Base-by-base conservation (phyloP, 1,284 basidiomycete species). In the Paramarasmius palmivorus region DNA sequence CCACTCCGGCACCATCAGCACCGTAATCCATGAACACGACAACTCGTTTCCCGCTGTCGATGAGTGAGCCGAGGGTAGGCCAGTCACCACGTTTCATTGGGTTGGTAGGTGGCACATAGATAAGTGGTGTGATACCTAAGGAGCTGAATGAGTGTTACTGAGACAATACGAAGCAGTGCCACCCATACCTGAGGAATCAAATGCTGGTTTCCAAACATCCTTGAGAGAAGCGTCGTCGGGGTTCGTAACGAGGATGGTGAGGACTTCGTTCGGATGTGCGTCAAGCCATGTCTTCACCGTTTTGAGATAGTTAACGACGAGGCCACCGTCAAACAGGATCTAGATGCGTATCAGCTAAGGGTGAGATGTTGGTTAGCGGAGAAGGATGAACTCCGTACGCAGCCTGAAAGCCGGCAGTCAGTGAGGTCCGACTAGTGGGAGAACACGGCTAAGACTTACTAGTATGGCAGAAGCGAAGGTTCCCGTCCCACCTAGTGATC, bases 41-140 rank as follows among this genome's bases (percentile, higher is more conserved):
- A 14, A 92, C 76, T 7, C 82, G 76, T 63, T 78, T 89, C 2
- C 84, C 83, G 17, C 70, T 69, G 62, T 83, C 78, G 60, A 93
- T 86, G 64, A 93, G 66, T 14, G 78, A 66, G n/a, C 86, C 83
- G 10, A 92, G 77, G 0, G 88, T 90, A 0, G 90, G 92, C 90
- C 90, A 93, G 40, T 79, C 76, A 42, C 68, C 68, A 49, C 83
- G 74, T 36, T 75, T 71, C 57, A 84, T 71, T 0, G 81, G 77
- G 0, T 81, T 69, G 1, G 73, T 67, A 2, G 79, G 71, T 0
- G 90, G 89, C 1, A 83, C 72, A 66, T 84, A 93, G 3, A 80
- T 75, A 29, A 84, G 65, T 3, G 72, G 64, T 4, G 76, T 73
- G 23, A 92, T 75, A 3, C 88, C 90, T 61, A 76, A 66, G 4